Evolutionary conservation across 1,284 basidiomycete genomes (phyloP).

Genomic region (Blastosporella zonata): DNA sequence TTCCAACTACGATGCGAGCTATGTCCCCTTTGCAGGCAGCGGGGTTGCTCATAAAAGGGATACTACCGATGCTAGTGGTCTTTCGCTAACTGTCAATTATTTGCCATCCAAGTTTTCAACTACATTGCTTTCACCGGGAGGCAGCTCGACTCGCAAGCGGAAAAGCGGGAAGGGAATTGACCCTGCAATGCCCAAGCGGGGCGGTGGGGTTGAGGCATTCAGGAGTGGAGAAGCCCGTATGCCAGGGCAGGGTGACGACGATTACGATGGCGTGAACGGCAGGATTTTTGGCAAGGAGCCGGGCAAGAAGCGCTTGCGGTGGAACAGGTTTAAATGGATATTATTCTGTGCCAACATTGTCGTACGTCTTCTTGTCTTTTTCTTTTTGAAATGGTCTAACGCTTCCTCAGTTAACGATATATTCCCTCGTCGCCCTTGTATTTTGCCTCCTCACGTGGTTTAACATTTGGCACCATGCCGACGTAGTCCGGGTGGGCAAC

Average conservation of each 20-base stretch:
- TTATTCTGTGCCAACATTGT: constrained; percentile 53
- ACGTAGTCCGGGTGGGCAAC: constrained; percentile 62
- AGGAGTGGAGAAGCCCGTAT: constrained; percentile 47
- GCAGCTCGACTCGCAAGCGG: constrained; percentile 34
- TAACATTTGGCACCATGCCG: constrained; percentile 58
- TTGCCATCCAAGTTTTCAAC: constrained; percentile 58
- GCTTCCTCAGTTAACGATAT: constrained; percentile 45
- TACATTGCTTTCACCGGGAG: constrained; percentile 36
- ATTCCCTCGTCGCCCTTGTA: constrained; percentile 52
- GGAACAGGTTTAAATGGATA: constrained; percentile 72
- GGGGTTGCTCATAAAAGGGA: not conserved
- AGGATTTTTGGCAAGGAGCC: constrained; percentile 30
- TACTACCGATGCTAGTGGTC: constrained; percentile 20
- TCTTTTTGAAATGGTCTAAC: constrained; percentile 23
- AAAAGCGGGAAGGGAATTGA: constrained; percentile 28
- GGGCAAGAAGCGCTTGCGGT: constrained; percentile 43
- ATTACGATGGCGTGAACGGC: constrained; percentile 42
- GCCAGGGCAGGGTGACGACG: constrained; percentile 52
- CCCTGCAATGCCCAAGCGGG: constrained; percentile 41
- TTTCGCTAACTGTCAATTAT: constrained; percentile 54
- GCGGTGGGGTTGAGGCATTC: constrained; percentile 62
- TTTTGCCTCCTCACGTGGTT: constrained; percentile 64
- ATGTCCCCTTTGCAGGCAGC: constrained; percentile 18
- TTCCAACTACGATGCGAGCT: constrained; percentile 20
- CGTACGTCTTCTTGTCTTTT: constrained; percentile 36